Conservation (phyloP, 2,329 filamentous ascomycete species). For the Capronia coronata region DNA sequence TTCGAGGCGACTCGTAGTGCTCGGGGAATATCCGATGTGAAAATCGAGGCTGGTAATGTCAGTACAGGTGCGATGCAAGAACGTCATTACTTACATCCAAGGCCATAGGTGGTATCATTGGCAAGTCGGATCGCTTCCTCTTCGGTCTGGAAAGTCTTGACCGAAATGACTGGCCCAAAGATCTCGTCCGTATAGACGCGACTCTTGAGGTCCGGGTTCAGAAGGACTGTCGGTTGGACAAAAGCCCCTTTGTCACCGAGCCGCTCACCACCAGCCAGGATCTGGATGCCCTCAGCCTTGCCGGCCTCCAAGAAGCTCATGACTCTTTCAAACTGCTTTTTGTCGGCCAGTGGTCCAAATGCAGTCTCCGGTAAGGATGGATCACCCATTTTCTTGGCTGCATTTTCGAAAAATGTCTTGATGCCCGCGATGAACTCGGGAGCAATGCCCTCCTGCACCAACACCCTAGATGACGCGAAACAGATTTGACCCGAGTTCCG, state of each 20-base stretch:
- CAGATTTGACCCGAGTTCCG: constrained; percentile 59
- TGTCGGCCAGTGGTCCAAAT: constrained; percentile 69
- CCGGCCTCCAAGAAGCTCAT: constrained; percentile 63
- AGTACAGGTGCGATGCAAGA: neutral
- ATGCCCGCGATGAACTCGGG: constrained; percentile 60
- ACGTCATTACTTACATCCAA: constrained; percentile 35
- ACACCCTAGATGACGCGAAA: constrained; percentile 57
- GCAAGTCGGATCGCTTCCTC: constrained; percentile 53
- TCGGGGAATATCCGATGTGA: constrained; percentile 58
- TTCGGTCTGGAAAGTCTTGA: constrained; percentile 53
- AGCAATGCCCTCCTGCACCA: constrained; percentile 56
- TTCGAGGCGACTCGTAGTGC: constrained; percentile 50
- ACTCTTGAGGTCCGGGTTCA: constrained; percentile 52
- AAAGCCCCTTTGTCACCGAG: constrained; percentile 57
- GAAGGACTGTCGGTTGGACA: constrained; percentile 55
- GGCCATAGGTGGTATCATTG: constrained; percentile 54
- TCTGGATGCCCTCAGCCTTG: constrained; percentile 63
- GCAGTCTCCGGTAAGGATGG: constrained; percentile 64
- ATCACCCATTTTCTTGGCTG: constrained; percentile 57
- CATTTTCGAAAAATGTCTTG: constrained; percentile 23
- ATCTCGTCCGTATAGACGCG: constrained; percentile 57
- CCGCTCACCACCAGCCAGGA: constrained; percentile 58
- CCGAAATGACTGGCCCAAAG: constrained; percentile 57
- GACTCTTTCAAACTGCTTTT: constrained; percentile 64
- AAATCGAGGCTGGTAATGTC: constrained; percentile 41